These are phyloP conservation scores for Mycosphaerella arachidis DNA, from an alignment of 2,329 filamentous ascomycete species.

Conservation along the genomic window DNA sequence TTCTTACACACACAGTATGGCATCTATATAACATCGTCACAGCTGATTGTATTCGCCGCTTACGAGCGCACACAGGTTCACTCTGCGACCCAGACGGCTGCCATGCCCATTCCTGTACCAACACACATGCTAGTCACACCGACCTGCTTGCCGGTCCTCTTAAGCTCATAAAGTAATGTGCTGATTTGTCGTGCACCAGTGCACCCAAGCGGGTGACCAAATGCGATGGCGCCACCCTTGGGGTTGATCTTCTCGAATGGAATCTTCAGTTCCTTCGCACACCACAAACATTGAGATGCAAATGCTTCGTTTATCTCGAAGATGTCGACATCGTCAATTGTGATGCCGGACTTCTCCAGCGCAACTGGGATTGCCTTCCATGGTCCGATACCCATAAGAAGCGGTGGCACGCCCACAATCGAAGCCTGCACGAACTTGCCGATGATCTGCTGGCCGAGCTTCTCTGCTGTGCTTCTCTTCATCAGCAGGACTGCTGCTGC, in stretches of 20 bases:
- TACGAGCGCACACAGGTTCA: conserved; percentile 42
- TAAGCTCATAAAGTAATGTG: conserved; percentile 85
- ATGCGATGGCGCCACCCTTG: conserved; percentile 93
- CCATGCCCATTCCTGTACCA: conserved; percentile 97
- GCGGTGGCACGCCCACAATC: conserved; percentile 81
- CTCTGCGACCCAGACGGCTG: conserved; percentile 91
- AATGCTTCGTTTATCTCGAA: conserved; percentile 99
- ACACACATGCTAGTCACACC: conserved; percentile 96
- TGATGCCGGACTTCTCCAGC: conserved; percentile 79
- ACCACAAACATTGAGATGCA: conserved; percentile 91
- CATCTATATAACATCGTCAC: neutral
- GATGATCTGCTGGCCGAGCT: conserved; percentile 79
- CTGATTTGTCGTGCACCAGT: conserved; percentile 92
- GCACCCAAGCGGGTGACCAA: conserved; percentile 87
- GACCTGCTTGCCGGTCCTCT: conserved; percentile 75
- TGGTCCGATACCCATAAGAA: conserved; percentile 93
- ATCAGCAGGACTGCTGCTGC: conserved; percentile 93
- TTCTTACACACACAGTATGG: neutral
- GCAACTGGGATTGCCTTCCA: conserved; percentile 95
- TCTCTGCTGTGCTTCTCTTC: conserved; percentile 86
- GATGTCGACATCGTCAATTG: conserved; percentile 88
- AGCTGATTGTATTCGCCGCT: neutral
- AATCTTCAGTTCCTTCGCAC: conserved; percentile 79
- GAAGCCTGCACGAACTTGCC: conserved; percentile 88
- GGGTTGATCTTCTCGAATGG: conserved; percentile 88